Base-by-base conservation (phyloP, 2,329 filamentous ascomycete species). In the Aspergillus terreus region DNA sequence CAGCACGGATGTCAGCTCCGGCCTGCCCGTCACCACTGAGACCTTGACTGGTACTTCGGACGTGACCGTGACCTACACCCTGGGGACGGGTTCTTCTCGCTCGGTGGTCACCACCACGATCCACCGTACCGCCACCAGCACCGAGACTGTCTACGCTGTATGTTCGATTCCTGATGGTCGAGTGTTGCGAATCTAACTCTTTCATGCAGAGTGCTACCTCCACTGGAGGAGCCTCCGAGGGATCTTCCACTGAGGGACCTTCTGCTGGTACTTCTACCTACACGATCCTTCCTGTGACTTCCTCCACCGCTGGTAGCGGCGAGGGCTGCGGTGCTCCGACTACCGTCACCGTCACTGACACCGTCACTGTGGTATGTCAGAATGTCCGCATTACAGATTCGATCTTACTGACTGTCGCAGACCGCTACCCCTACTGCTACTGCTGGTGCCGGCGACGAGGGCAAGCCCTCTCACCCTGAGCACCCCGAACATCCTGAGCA, bases 21-120 rank as follows among this genome's bases (percentile, higher is more conserved):
- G 47, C 45, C 46, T 52, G 17, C 27, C 27, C 27, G 27, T 30
- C 27, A 10, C 27, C 35, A 41, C 38, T 33, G 23, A 38, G 17
- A 12, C 27, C 53, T 46, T 41, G 52, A 58, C 60, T 30, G 49
- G 46, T 35, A 60, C 59, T 23, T 52, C 58, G 27, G 65, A 64
- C 51, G 41, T 70, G 52, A 69, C 64, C 30, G 36, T 74, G 40
- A 72, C 71, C 44, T 74, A 73, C 64, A 74, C 71, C n/a, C 47
- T 71, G 30, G 68, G 67, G 33, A 57, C 66, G 42, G 71, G 71
- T 38, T 61, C 62, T 19, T 65, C 67, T 4, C 66, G 64, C 44
- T 64, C 61, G 25, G 64, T 72, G 30, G 60, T 73, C 15, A 73
- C 71, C 23, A 72, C 64, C 42, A 72, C 70, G 12, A 62, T 73